Evolutionary conservation across 2,329 filamentous ascomycete genomes (phyloP).

Genomic region (Pestalotiopsis sp.): DNA sequence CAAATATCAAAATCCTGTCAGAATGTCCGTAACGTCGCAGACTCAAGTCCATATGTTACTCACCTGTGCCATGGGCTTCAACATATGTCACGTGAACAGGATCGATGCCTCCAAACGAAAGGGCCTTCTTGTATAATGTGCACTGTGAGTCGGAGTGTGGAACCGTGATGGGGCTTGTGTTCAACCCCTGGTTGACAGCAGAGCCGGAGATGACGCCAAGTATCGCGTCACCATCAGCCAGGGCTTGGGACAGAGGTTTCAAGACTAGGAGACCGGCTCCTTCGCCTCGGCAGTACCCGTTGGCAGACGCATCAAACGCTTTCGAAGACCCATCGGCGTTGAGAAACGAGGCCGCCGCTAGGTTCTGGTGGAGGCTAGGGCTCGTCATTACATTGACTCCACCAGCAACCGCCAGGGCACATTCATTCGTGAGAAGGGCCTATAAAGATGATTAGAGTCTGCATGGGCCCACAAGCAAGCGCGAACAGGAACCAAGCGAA

Average conservation of each 20-base stretch:
- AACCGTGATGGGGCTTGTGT: slow-evolving; percentile 27
- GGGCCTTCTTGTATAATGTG: slow-evolving; percentile 29
- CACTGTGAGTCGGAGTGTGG: slow-evolving; percentile 28
- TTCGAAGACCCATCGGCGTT: slow-evolving; percentile 48
- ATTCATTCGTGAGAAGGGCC: slow-evolving; percentile 31
- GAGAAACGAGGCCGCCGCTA: slow-evolving; percentile 38
- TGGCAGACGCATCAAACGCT: slow-evolving; percentile 47
- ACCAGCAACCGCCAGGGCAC: slow-evolving; percentile 36
- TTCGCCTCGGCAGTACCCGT: slow-evolving; percentile 57
- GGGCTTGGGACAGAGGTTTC: slow-evolving; percentile 50
- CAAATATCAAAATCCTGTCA: not conserved
- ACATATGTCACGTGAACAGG: slow-evolving; percentile 30
- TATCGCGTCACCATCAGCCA: slow-evolving; percentile 51
- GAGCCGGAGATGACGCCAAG: slow-evolving; percentile 41
- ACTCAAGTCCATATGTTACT: not conserved
- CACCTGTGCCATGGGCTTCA: slow-evolving; percentile 36
- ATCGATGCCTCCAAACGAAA: slow-evolving; percentile 21
- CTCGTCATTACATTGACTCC: slow-evolving; percentile 40
- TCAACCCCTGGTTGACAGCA: slow-evolving; percentile 35
- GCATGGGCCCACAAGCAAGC: not conserved
- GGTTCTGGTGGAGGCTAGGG: slow-evolving; percentile 21
- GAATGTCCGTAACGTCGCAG: not conserved
- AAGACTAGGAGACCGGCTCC: slow-evolving; percentile 49
- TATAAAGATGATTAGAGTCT: not conserved
- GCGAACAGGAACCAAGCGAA: not conserved